These are phyloP conservation scores for Chlamydomonas urium DNA, from an alignment of 139 green algal genomes.

Conservation along the genomic window DNA sequence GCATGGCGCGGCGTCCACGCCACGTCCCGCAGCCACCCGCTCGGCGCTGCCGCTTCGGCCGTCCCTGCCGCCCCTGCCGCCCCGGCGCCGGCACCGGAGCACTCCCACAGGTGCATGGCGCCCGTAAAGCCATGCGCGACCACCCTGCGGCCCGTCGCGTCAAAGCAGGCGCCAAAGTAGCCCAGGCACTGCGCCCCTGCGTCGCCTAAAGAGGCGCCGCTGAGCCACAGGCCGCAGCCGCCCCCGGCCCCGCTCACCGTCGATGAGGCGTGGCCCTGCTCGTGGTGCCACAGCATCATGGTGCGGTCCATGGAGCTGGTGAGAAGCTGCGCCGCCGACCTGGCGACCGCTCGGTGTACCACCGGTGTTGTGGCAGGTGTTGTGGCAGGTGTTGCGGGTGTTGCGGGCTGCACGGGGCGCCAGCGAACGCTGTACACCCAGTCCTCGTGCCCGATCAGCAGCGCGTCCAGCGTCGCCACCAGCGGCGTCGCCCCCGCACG, in stretches of 20 bases:
- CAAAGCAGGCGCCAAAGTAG: slow-evolving; percentile 72
- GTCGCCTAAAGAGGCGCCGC: slow-evolving; percentile 66
- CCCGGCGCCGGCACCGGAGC: not conserved
- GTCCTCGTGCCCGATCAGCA: slow-evolving; percentile 93
- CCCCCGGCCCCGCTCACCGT: too few relatives aligned
- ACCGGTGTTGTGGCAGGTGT: slow-evolving; percentile 16
- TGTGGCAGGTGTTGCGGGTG: not conserved
- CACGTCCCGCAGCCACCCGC: too few relatives aligned
- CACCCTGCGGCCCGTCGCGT: slow-evolving; percentile 52
- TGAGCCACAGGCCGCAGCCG: slow-evolving; percentile 85
- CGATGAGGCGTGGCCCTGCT: too few relatives aligned
- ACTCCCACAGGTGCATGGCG: slow-evolving; percentile 17
- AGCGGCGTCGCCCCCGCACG: not conserved
- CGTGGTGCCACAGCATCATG: slow-evolving; percentile 88
- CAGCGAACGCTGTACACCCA: slow-evolving; percentile 88
- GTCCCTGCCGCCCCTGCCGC: too few relatives aligned
- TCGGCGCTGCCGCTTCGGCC: not conserved
- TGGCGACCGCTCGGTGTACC: not conserved
- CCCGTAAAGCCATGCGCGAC: slow-evolving; percentile 85
- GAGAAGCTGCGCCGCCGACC: slow-evolving; percentile 4
- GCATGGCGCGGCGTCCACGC: slow-evolving; percentile 68
- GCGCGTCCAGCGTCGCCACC: slow-evolving; percentile 59
- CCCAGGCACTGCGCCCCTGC: slow-evolving; percentile 60
- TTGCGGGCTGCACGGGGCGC: slow-evolving; percentile 18
- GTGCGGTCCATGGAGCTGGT: slow-evolving; percentile 87